phyloP scores from a whole-genome alignment of 257 asterid species.

The Jacaranda mimosifolia region DNA sequence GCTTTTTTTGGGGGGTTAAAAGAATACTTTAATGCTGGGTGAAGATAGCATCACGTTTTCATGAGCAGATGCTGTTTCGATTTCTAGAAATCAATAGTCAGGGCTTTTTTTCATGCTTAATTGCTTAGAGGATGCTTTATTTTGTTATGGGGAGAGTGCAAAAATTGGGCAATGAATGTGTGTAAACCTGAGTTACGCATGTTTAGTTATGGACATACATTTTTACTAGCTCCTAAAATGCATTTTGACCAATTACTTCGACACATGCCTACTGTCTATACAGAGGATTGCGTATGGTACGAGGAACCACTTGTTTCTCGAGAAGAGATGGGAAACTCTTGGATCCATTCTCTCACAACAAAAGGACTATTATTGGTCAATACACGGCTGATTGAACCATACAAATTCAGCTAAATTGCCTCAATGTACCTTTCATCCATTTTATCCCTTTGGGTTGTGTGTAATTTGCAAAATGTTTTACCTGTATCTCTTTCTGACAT shows the following conservation, averaged over 20 bases:
- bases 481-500: not conserved
- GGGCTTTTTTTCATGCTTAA: not conserved
- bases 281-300: too few relatives aligned
- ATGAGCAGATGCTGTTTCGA: too few relatives aligned
- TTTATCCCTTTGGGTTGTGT: not conserved
- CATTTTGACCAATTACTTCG: not conserved
- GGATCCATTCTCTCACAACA: too few relatives aligned
- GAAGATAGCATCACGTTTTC: too few relatives aligned
- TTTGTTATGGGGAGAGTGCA: not conserved
- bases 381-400: not conserved
- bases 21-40: too few relatives aligned
- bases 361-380: not conserved
- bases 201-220: not conserved
- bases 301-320: too few relatives aligned
- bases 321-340: too few relatives aligned
- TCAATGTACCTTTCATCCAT: not conserved
- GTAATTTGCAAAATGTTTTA: not conserved
- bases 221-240: not conserved
- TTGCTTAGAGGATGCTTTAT: not conserved
- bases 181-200: not conserved
- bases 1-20: too few relatives aligned
- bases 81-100: too few relatives aligned
- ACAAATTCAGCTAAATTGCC: not conserved
- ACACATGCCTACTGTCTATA: not conserved
- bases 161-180: not conserved